These are phyloP conservation scores for Coniochaeta sp. DNA, from an alignment of 2,329 filamentous ascomycete species.

Conservation along the genomic window DNA sequence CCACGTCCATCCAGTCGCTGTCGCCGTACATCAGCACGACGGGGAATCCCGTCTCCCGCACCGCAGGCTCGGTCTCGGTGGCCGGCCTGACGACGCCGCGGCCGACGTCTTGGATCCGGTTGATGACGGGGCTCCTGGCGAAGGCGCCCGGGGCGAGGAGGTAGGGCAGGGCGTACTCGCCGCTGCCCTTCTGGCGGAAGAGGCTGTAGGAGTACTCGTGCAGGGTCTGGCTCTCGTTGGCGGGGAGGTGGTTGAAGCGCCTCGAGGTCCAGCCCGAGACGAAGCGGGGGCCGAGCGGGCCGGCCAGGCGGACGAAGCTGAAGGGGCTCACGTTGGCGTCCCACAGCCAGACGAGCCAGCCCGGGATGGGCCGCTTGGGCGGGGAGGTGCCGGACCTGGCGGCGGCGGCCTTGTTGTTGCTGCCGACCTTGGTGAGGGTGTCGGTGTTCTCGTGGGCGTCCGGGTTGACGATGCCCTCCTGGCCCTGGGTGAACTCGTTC, in stretches of 20 bases:
- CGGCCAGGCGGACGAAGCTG: conserved; percentile 77
- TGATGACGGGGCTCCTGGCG: conserved; percentile 78
- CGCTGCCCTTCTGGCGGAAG: conserved; percentile 85
- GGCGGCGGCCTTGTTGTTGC: conserved; percentile 22
- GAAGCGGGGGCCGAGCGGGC: conserved; percentile 82
- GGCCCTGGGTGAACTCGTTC: conserved; percentile 74
- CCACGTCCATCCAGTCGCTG: conserved; percentile 97
- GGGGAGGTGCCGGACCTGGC: conserved; percentile 21
- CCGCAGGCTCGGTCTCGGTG: conserved; percentile 19
- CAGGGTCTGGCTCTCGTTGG: conserved; percentile 71
- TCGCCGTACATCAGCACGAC: conserved; percentile 95
- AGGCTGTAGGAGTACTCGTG: conserved; percentile 93
- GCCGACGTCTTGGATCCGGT: conserved; percentile 78
- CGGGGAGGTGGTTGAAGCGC: conserved; percentile 81
- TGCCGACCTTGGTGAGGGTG: conserved; percentile 11
- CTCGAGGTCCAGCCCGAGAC: conserved; percentile 93
- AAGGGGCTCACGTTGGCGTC: conserved; percentile 96
- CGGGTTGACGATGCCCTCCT: conserved; percentile 39
- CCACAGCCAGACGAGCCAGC: conserved; percentile 91
- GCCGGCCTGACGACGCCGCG: conserved; percentile 49
- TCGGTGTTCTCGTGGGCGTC: conserved; percentile 23
- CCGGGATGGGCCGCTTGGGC: conserved; percentile 55
- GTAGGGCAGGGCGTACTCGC: conserved; percentile 89
- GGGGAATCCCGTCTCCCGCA: conserved; percentile 61
- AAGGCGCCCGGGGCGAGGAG: conserved; percentile 91